Base-by-base conservation (phyloP, 768 basidiomycete genomes). In the Omphalotus guepiniiformis region DNA sequence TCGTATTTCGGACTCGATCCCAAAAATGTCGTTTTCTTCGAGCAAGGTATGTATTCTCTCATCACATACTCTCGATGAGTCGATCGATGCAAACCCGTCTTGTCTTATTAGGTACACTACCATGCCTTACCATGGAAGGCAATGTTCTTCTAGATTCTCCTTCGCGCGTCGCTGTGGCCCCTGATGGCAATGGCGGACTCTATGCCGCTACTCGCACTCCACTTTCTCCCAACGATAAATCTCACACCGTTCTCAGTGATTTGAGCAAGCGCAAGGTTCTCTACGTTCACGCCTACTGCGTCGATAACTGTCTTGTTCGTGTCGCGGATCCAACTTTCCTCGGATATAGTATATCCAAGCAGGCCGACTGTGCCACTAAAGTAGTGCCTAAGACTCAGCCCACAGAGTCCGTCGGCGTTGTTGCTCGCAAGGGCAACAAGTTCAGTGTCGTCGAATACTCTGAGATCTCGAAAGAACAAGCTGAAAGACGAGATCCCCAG, bases 241-340 rank as follows among this genome's bases (percentile, higher is more conserved):
- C 78, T 16, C 75, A 67, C 45, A 87, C 87, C 18, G 93, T 98
- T 39, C 83, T 99, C 34, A 75, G 85, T 32, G 93, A 98, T 64
- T 78, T 98, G 53, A 69, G 73, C 21, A 62, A 70, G 34, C 90
- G 92, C 54, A 79, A 82, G 34, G 70, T 98, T 53, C 76, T 82
- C 49, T 96, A 95, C 67, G 76, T 99, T 40, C 95, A 99, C 67
- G 88, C 84, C 2, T 98, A 96, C 72, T 85, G 95, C 60, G 96
- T 99, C 58, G 96, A 99, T 74, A 99, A 99, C 73, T 98, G 96
- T 67, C 87, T 99, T 50, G 96, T 97, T 53, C 82, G 85, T 52
- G 91, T 99, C 46, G 96, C 94, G 39, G 96, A 99, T 64, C 96
- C 96, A 12, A 81, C 93, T 61, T 99, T 99, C 78, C 72, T 98